Percentiles rank a stretch among this genome's conserved stretches.
These are phyloP conservation scores for Vachellia pachyceras DNA, from an alignment of 306 rosid genomes.

Conservation along the genomic window DNA sequence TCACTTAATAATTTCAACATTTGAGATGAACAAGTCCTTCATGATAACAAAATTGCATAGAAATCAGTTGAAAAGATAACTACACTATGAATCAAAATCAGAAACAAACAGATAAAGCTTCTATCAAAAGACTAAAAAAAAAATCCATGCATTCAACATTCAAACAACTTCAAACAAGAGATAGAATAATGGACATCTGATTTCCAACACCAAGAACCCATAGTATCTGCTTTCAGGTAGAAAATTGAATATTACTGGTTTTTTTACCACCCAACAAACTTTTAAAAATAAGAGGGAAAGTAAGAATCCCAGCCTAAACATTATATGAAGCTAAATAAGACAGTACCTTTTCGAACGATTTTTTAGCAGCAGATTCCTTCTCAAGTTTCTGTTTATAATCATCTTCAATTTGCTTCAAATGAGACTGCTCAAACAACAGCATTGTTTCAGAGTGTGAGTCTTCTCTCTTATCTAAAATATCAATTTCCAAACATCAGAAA, in stretches of 20 bases:
- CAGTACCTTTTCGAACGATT: conserved; percentile 74
- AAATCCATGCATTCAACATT: conserved; percentile 19
- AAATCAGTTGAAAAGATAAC: neutral
- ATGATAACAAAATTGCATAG: neutral
- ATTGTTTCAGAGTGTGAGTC: conserved; percentile 16
- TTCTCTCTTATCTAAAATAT: neutral
- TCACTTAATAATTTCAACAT: neutral
- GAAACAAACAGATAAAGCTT: neutral
- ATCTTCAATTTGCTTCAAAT: conserved; percentile 73
- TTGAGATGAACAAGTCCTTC: neutral
- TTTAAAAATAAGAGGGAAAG: neutral
- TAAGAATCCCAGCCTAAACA: conserved; percentile 10
- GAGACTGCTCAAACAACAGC: conserved; percentile 61
- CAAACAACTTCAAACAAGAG: conserved; percentile 24
- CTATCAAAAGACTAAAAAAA: neutral
- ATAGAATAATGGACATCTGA: neutral
- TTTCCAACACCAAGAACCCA: conserved; percentile 17
- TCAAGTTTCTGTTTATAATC: conserved; percentile 76
- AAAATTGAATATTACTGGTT: neutral
- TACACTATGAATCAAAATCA: neutral
- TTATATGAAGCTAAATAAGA: conserved; percentile 15
- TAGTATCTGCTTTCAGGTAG: neutral
- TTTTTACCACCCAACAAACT: conserved; percentile 13
- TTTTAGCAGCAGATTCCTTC: conserved; percentile 64
- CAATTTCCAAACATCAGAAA: conserved; percentile 26